Evolutionary conservation across 805 yeast species (phyloP).

Genomic region (Suhomyces prunicola): DNA sequence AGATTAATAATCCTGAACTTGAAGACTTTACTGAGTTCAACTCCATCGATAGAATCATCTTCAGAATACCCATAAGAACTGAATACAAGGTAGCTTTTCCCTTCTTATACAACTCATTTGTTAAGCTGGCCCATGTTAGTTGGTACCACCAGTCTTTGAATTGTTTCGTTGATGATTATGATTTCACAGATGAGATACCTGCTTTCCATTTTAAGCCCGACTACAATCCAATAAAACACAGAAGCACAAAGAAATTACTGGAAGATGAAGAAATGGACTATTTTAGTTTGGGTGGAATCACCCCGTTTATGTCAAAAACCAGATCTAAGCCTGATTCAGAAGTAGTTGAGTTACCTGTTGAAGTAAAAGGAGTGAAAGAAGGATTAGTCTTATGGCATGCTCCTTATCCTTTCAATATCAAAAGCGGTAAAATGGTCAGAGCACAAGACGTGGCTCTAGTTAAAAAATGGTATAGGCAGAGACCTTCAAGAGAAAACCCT

Average conservation of each 20-base stretch:
- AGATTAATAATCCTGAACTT: constrained; percentile 50
- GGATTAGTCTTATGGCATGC: constrained; percentile 77
- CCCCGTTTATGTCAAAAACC: constrained; percentile 46
- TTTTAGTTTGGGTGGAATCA: constrained; percentile 37
- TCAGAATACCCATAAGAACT: constrained; percentile 70
- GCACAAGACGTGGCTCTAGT: constrained; percentile 88
- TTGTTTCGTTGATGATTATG: constrained; percentile 44
- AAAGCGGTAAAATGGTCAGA: constrained; percentile 68
- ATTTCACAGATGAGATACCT: constrained; percentile 46
- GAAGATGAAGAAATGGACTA: constrained; percentile 33
- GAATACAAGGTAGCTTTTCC: constrained; percentile 90
- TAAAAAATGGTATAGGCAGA: constrained; percentile 77
- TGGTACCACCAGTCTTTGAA: constrained; percentile 64
- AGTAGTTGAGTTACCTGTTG: constrained; percentile 14
- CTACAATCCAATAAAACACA: constrained; percentile 52
- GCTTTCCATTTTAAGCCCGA: constrained; percentile 55
- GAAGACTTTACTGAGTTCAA: constrained; percentile 91
- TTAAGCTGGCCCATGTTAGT: constrained; percentile 57
- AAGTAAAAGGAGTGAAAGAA: constrained; percentile 42
- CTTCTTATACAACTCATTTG: constrained; percentile 73
- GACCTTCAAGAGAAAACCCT: constrained; percentile 59
- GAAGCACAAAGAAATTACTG: not conserved
- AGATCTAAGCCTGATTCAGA: not conserved
- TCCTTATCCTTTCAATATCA: constrained; percentile 78
- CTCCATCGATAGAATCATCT: constrained; percentile 80